These are phyloP conservation scores for Setomelanomma holmii DNA, from an alignment of 2,329 filamentous ascomycete genomes.

Conservation along the genomic window DNA sequence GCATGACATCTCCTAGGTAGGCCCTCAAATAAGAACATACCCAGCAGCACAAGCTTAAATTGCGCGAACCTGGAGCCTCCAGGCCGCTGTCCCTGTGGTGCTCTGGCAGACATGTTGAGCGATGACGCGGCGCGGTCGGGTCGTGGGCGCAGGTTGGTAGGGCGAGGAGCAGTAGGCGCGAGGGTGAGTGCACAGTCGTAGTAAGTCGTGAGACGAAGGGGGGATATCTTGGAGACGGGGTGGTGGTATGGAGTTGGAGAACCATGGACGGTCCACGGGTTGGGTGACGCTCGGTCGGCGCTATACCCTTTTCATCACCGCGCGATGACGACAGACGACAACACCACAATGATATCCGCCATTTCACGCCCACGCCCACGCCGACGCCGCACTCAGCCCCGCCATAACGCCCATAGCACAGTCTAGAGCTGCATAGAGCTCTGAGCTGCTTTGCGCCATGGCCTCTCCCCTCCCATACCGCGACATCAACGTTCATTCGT, in stretches of 20 bases:
- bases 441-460: slow-evolving; percentile 48
- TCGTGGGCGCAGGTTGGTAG: slow-evolving; percentile 12
- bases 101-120: slow-evolving; percentile 79
- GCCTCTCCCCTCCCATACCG: slow-evolving; percentile 74
- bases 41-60: slow-evolving; percentile 97
- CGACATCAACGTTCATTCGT: slow-evolving; percentile 96
- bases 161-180: neutral
- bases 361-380: no score
- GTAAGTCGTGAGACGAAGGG: slow-evolving; percentile 8
- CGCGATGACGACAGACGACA: no score
- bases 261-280: slow-evolving; percentile 2
- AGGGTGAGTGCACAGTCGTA: neutral
- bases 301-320: no score
- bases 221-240: no score
- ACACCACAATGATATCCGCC: neutral
- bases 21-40: slow-evolving; percentile 60
- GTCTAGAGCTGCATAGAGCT: no score
- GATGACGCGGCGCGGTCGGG: slow-evolving; percentile 32
- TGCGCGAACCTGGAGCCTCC: slow-evolving; percentile 85
- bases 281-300: neutral
- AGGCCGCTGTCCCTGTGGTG: slow-evolving; percentile 72
- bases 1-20: slow-evolving; percentile 3
- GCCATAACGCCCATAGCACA: neutral
- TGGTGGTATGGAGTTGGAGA: slow-evolving; percentile 14
- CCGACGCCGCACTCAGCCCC: neutral